These are phyloP conservation scores for Cryptococcus wingfieldii DNA, from an alignment of 1,284 basidiomycete species.

Conservation along the genomic window DNA sequence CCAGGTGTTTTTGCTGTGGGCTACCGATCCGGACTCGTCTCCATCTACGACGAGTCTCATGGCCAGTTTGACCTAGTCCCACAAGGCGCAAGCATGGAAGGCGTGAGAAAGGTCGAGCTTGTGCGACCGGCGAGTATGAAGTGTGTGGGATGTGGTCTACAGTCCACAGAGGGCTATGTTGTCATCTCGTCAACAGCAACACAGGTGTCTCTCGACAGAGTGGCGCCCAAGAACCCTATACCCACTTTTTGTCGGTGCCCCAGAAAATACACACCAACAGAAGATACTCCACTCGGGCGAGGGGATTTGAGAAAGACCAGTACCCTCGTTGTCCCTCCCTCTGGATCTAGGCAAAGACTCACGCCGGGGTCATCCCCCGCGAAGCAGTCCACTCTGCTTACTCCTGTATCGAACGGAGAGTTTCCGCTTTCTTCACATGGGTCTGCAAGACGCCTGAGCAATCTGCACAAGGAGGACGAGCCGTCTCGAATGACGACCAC, in stretches of 20 bases:
- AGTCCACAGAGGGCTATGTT: conserved; percentile 28
- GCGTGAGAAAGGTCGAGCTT: conserved; percentile 16
- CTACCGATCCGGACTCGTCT: conserved; percentile 31
- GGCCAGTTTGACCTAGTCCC: conserved; percentile 11
- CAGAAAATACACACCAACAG: neutral
- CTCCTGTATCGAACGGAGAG: conserved; percentile 32
- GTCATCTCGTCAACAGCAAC: conserved; percentile 30
- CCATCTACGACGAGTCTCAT: conserved; percentile 30
- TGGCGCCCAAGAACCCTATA: conserved; percentile 15
- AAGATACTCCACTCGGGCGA: neutral
- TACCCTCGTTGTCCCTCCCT: conserved; percentile 21
- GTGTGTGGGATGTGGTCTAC: conserved; percentile 30
- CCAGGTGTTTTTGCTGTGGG: conserved; percentile 28
- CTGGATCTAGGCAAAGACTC: conserved; percentile 4
- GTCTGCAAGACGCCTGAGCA: conserved; percentile 30
- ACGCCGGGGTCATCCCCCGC: conserved; percentile 23
- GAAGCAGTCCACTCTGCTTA: conserved; percentile 22
- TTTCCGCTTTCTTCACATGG: conserved; percentile 42
- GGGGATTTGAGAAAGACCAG: neutral
- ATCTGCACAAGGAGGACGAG: conserved; percentile 22
- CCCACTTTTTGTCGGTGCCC: conserved; percentile 27
- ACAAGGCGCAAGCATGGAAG: conserved; percentile 1
- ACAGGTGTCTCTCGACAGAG: conserved; percentile 30
- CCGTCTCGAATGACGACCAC: conserved; percentile 1
- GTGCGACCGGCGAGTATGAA: conserved; percentile 16